phyloP scores from a whole-genome alignment of 345 rosid species.

The Syzygium grande region DNA sequence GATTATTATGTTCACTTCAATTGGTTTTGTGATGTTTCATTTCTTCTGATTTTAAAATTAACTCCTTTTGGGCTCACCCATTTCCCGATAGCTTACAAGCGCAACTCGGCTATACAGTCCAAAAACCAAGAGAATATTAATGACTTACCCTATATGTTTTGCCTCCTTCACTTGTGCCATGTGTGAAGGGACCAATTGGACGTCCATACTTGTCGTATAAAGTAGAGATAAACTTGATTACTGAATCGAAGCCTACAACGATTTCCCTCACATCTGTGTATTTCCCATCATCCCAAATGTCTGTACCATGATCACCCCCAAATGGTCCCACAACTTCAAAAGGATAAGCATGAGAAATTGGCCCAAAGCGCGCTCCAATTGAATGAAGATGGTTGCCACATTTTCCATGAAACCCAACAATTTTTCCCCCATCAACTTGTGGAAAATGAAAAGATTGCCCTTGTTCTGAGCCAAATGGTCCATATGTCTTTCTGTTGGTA shows the following conservation, averaged over 20 bases:
- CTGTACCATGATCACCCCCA: not conserved
- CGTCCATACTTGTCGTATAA: not conserved
- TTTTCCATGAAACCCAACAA: not conserved
- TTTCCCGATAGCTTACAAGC: not conserved
- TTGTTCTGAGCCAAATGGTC: not conserved
- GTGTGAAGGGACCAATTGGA: not conserved
- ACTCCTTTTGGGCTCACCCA: not conserved
- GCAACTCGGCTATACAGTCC: not conserved
- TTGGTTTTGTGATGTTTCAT: not conserved
- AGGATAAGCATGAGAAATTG: not conserved
- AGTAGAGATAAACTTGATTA: not conserved
- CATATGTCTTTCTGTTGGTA: not conserved
- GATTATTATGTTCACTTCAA: not conserved
- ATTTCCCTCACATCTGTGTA: conserved; percentile 1
- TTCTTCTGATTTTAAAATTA: not conserved
- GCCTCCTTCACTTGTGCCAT: not conserved
- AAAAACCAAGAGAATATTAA: not conserved
- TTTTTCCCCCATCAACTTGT: not conserved
- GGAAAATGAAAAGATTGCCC: not conserved
- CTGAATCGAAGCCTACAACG: not conserved
- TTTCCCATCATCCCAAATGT: conserved; percentile 1
- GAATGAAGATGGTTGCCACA: not conserved
- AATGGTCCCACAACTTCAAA: not conserved
- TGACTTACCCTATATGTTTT: not conserved
- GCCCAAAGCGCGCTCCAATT: conserved; percentile 1